phyloP scores from a whole-genome alignment of 2,329 filamentous ascomycete genomes.

The Alternaria panax region DNA sequence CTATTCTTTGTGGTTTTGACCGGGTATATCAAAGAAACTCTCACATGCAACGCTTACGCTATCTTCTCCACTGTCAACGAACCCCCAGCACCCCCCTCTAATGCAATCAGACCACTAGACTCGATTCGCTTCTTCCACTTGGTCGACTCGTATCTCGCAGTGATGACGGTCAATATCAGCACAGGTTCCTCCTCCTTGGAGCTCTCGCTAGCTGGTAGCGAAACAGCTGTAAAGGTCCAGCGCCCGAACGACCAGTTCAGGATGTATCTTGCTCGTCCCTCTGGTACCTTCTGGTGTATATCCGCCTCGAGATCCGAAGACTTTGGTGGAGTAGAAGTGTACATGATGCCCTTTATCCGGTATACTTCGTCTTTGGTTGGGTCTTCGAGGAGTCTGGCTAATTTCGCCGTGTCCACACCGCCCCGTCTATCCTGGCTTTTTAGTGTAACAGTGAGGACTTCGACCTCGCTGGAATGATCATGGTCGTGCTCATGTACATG shows the following conservation, averaged over 20 bases:
- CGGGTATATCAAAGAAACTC: background rate
- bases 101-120: constrained; percentile 55
- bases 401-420: constrained; percentile 66
- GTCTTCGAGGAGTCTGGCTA: constrained; percentile 65
- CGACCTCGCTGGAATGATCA: constrained; percentile 82
- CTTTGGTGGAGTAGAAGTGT: constrained; percentile 54
- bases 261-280: constrained; percentile 71
- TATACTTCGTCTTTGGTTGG: constrained; percentile 95
- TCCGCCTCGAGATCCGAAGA: constrained; percentile 53
- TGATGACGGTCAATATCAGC: constrained; percentile 77
- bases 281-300: constrained; percentile 45
- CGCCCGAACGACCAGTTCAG: constrained; percentile 98
- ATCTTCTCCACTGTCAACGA: constrained; percentile 33
- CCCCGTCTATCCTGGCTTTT: constrained; percentile 58
- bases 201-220: constrained; percentile 46
- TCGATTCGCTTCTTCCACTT: constrained; percentile 81
- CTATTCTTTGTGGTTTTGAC: background rate
- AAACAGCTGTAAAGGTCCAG: constrained; percentile 82
- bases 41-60: background rate
- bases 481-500: constrained; percentile 55
- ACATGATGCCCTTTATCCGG: constrained; percentile 81
- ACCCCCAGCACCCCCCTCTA: constrained; percentile 33
- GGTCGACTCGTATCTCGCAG: constrained; percentile 74
- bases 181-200: constrained; percentile 59
- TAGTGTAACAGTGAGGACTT: constrained; percentile 85